Base-by-base conservation (phyloP, 805 yeast species). In the Kurtzmaniella fragi region DNA sequence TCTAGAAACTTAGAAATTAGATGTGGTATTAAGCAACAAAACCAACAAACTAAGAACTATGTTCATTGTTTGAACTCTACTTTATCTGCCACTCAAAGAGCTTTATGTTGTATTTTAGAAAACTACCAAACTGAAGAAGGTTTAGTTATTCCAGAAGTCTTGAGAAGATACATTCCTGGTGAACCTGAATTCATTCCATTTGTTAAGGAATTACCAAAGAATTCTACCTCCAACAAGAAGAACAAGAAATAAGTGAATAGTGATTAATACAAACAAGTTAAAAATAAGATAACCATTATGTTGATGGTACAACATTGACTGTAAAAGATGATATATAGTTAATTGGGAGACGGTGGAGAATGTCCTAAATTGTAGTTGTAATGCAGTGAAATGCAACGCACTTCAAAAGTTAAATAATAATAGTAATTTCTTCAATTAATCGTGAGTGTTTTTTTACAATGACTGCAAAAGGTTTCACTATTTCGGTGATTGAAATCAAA, bases 21-120 rank as follows among this genome's bases (percentile, higher is more conserved):
- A 78, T 93, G 97, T 67, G 99, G 99, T 64, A 86, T 93, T 57
- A 90, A 91, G 75, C 87, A 91, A 70, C 80, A 82, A 73, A 87
- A 88, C 67, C 96, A 90, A 70, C 82, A 82, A 56, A 96, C 89
- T 61, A 93, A 93, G 87, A 90, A 85, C 67, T 93, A 93, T 67
- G 99, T 93, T 44, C 99, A 93, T 70, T 93, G 99, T 73, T 78
- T 93, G 72, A 93, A 93, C 79, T 88, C 96, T 38, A 93, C 99
- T 32, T 77, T 93, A 57, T 84, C 95, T 65, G 99, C 99, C 41
- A 93, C 99, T 45, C 95, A 93, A 77, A 87, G 99, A 73, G 96
- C 99, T 13, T 73, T 93, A 58, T 93, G 99, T 73, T 93, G 99
- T 77, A 75, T 93, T 50, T 75, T 93, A 62, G 99, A 93, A 72